Evolutionary conservation across 1,139 yeast genomes (phyloP).

Genomic region (Candida frijolesensis): DNA sequence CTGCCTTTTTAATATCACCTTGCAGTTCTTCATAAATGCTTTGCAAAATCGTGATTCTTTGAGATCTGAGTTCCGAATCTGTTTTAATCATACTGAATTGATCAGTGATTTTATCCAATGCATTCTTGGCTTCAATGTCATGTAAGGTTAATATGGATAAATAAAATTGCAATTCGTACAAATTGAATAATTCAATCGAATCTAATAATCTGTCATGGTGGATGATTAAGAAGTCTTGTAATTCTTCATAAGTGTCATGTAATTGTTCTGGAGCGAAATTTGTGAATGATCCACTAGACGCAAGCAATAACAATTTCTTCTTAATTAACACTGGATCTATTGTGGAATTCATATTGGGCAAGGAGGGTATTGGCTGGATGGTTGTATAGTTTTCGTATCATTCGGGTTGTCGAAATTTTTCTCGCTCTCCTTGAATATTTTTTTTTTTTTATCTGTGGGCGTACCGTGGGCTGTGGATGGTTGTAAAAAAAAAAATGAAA

Average conservation of each 20-base stretch:
- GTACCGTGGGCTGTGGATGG: neutral
- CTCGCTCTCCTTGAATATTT: neutral
- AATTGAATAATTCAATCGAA: constrained; percentile 54
- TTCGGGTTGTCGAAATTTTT: neutral
- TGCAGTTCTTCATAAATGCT: constrained; percentile 61
- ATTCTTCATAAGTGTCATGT: constrained; percentile 32
- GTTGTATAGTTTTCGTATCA: neutral
- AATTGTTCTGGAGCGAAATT: constrained; percentile 40
- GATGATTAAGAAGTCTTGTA: constrained; percentile 31
- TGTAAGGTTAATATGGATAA: constrained; percentile 63
- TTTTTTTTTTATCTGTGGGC: neutral
- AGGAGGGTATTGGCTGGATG: neutral
- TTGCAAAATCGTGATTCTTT: constrained; percentile 58
- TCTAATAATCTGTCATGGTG: constrained; percentile 30
- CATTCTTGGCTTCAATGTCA: constrained; percentile 70
- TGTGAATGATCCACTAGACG: constrained; percentile 38
- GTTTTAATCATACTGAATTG: constrained; percentile 52
- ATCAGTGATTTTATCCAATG: constrained; percentile 66
- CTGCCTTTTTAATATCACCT: constrained; percentile 39
- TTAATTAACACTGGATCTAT: constrained; percentile 20
- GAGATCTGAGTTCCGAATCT: constrained; percentile 30
- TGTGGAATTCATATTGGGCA: neutral
- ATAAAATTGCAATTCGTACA: constrained; percentile 74
- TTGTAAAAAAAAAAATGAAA: neutral
- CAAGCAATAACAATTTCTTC: constrained; percentile 27